Conservation (phyloP, 306 rosid species). For the Quercus gilva region DNA sequence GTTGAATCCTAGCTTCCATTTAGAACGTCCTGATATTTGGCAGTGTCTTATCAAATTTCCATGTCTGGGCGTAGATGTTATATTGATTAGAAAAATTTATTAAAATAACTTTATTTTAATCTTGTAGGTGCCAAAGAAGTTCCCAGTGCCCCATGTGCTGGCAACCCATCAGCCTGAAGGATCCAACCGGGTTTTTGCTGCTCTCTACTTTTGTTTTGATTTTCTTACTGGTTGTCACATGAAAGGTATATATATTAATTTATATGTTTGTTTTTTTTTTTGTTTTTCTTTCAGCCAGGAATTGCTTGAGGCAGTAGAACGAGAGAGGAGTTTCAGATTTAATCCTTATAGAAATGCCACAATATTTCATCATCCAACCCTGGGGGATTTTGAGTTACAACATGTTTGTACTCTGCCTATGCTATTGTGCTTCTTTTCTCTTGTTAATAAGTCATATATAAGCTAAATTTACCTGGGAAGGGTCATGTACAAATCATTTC, state of each 20-base stretch:
- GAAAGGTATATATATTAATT: constrained; percentile 2
- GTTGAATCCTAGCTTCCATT: not conserved
- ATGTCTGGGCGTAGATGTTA: not conserved
- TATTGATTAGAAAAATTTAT: constrained; percentile 12
- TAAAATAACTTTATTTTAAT: constrained; percentile 13
- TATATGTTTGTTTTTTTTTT: constrained; percentile 3
- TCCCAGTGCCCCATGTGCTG: constrained; percentile 99
- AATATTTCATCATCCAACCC: constrained; percentile 94
- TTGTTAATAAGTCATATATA: not conserved
- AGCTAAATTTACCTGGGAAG: not conserved
- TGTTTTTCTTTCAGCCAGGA: constrained; percentile 63
- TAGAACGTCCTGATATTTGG: constrained; percentile 1
- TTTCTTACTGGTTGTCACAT: constrained; percentile 1
- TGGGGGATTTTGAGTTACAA: constrained; percentile 92
- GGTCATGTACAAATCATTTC: constrained; percentile 22
- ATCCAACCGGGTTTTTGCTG: constrained; percentile 70
- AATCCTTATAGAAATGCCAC: constrained; percentile 79
- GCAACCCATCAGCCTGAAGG: constrained; percentile 93
- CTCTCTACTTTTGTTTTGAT: not conserved
- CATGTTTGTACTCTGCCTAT: constrained; percentile 62
- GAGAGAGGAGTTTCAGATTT: constrained; percentile 74
- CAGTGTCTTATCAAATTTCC: not conserved
- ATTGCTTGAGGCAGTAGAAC: constrained; percentile 85
- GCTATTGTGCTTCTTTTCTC: constrained; percentile 20
- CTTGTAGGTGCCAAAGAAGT: constrained; percentile 92